Evolutionary conservation across 2,329 filamentous ascomycete genomes (phyloP), one percentile per base, ranked within the genome.

Genomic region (Calonectria henricotiae): DNA sequence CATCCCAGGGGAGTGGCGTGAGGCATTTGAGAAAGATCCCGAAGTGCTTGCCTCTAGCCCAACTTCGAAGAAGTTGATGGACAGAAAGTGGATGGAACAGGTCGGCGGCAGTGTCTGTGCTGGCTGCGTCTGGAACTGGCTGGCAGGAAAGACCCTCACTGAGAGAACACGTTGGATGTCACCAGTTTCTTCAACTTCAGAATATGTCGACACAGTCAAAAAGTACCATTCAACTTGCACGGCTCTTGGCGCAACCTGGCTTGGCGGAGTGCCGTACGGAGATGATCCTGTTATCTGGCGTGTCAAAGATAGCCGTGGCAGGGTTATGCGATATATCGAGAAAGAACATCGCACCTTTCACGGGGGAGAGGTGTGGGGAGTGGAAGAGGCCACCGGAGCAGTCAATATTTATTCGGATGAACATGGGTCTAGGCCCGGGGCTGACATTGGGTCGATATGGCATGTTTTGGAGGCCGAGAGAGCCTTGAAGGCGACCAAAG

Each of bases 221-320:
- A 62, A 55, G 25, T 67, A 67, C 25, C 44, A 67, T 23, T 15
- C 55, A 7, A 62, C 46, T 2, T 67, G 65, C 20, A 62, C 58
- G 11, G 61, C 44, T 35, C 55, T 67, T 12, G 65, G 65, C 46
- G 58, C 58, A n/a, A 37, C 35, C 15, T 67, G 65, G 65, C 46
- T 67, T 9, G 65, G 65, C n/a, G 65, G 58, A 20, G 65, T 54
- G 35, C 65, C 58, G 7, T 62, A 67, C 27, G 65, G 58, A 17
- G 65, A 62, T 8, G 46, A 67, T 25, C 44, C 65, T 2, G n/a
- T 67, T 12, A 49, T 66, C 20, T 67, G 65, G 65, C 65, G 65
- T 5, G 44, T 67, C 8, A 54, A 67, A 15, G 44, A 62, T 17
- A 43, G 17, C 25, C 17, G 30, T 1, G 65, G 44, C 1, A 35